Percentiles rank a stretch among this genome's conserved stretches.
Evolutionary conservation across 2,329 filamentous ascomycete genomes (phyloP).

Genomic region (Monilinia vaccinii-corymbosi): DNA sequence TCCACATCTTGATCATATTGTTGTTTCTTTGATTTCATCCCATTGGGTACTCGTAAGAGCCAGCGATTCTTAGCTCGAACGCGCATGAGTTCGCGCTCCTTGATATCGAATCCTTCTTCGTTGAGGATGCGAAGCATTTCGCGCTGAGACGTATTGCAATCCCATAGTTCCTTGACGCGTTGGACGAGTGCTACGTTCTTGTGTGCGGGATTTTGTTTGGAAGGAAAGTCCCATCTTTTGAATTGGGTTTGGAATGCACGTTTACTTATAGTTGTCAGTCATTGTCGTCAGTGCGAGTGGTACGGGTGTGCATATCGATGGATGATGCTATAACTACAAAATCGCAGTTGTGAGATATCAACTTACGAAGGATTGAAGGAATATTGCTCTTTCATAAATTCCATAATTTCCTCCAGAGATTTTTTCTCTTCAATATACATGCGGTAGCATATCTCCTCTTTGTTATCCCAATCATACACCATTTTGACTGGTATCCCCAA

Average conservation of each 20-base stretch:
- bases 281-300: slow-evolving; percentile 11
- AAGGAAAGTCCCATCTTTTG: slow-evolving; percentile 70
- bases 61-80: slow-evolving; percentile 61
- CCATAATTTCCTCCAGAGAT: slow-evolving; percentile 65
- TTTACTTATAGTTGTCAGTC: slow-evolving; percentile 42
- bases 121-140: slow-evolving; percentile 65
- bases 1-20: slow-evolving; percentile 29
- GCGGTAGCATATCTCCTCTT: slow-evolving; percentile 54
- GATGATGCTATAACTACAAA: slow-evolving; percentile 16
- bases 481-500: slow-evolving; percentile 17
- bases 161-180: slow-evolving; percentile 70
- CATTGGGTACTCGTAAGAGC: slow-evolving; percentile 53
- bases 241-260: slow-evolving; percentile 70
- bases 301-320: slow-evolving; percentile 15
- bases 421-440: slow-evolving; percentile 72
- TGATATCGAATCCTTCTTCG: slow-evolving; percentile 65
- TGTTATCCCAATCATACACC: slow-evolving; percentile 58
- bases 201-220: slow-evolving; percentile 62
- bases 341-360: neutral
- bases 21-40: slow-evolving; percentile 39
- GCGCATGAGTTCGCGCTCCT: slow-evolving; percentile 59
- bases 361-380: slow-evolving; percentile 39
- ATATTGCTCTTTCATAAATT: slow-evolving; percentile 55
- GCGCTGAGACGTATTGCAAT: slow-evolving; percentile 59
- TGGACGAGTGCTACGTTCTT: slow-evolving; percentile 58